Percentiles rank a stretch among this genome's conserved stretches.
phyloP scores from a whole-genome alignment of 23 red algal species.

The Gracilariopsis chorda region DNA sequence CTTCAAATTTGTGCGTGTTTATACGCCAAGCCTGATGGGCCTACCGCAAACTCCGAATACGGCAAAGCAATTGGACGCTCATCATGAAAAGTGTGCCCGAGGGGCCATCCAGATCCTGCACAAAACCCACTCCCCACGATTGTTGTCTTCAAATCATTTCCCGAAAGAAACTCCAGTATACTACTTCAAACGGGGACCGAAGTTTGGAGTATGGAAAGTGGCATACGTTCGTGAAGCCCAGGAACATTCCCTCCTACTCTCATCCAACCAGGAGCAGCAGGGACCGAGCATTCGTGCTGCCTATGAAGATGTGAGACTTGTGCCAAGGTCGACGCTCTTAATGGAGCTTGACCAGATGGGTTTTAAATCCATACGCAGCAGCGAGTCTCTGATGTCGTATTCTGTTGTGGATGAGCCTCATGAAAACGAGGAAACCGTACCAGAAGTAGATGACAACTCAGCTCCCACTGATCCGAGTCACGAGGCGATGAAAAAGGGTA shows the following conservation, averaged over 20 bases:
- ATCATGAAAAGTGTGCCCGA: conserved; percentile 4
- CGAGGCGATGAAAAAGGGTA: background rate
- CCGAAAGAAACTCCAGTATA: background rate
- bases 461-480: no score
- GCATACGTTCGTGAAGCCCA: background rate
- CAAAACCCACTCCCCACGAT: background rate
- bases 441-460: no score
- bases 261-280: background rate
- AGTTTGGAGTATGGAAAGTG: conserved; percentile 20
- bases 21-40: background rate
- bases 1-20: background rate
- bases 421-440: background rate
- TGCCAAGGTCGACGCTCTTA: background rate
- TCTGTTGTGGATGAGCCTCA: background rate
- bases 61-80: background rate
- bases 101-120: background rate
- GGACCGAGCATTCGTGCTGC: conserved; percentile 1
- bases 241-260: background rate
- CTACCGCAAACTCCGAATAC: background rate
- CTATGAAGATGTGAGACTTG: conserved; percentile 26
- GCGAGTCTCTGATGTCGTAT: background rate
- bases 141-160: background rate
- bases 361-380: background rate
- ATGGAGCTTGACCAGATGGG: background rate
- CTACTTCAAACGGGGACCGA: conserved; percentile 30